Evolutionary conservation across 148 eudicot genomes (phyloP).

Genomic region (Dianthus caryophyllus): DNA sequence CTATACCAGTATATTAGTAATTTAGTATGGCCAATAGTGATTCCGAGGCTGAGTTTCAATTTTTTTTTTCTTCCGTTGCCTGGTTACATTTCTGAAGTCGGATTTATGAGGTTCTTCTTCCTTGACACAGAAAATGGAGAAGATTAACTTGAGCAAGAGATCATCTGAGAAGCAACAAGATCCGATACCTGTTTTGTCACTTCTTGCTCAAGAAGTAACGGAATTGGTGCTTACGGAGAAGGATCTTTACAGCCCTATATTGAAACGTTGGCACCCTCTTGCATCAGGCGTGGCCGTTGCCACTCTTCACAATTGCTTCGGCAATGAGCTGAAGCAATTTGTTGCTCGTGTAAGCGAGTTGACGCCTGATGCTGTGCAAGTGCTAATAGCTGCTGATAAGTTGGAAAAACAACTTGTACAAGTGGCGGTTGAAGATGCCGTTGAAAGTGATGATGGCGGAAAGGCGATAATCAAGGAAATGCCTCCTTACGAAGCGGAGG

Average conservation of each 20-base stretch:
- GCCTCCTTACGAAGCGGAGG: constrained; percentile 82
- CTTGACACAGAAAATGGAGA: constrained; percentile 74
- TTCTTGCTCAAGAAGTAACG: constrained; percentile 79
- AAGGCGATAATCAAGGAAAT: constrained; percentile 82
- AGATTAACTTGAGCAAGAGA: constrained; percentile 54
- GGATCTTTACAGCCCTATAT: constrained; percentile 76
- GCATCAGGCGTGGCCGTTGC: constrained; percentile 88
- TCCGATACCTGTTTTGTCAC: constrained; percentile 67
- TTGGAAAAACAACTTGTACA: constrained; percentile 86
- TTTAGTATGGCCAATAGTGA: background rate
- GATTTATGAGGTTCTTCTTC: constrained; percentile 10
- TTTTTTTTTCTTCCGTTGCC: background rate
- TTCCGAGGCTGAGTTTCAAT: background rate
- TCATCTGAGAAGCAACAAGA: constrained; percentile 52
- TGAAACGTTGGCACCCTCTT: constrained; percentile 91
- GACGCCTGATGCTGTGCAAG: constrained; percentile 88
- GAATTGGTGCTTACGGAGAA: constrained; percentile 83
- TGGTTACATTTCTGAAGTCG: background rate
- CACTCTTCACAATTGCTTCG: constrained; percentile 76
- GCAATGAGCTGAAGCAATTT: constrained; percentile 77
- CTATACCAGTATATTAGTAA: background rate
- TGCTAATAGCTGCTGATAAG: constrained; percentile 77
- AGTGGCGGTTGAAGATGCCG: constrained; percentile 89
- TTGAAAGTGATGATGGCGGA: constrained; percentile 95
- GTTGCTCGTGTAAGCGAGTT: constrained; percentile 65